A percentile compares a stretch with the other conserved stretches of the same genome.
Evolutionary conservation across 2,329 filamentous ascomycete species (phyloP).

Genomic region (Polychaeton citri): DNA sequence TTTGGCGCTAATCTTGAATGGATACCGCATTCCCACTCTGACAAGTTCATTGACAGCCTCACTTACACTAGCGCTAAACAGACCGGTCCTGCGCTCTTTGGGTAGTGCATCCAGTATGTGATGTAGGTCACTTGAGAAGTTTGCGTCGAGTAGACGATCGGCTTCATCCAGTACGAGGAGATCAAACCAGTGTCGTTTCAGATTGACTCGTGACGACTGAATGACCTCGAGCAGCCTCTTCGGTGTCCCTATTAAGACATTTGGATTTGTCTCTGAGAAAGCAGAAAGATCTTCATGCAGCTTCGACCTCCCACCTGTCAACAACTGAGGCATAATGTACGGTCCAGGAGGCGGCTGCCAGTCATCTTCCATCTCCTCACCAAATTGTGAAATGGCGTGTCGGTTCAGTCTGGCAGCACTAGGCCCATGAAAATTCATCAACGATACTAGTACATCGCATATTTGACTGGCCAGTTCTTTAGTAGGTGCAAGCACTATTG

Average conservation of each 20-base stretch:
- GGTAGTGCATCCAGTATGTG: slow-evolving; percentile 72
- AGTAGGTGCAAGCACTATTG: slow-evolving; percentile 85
- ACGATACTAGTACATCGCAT: slow-evolving; percentile 59
- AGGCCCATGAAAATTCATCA: slow-evolving; percentile 70
- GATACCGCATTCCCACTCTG: slow-evolving; percentile 80
- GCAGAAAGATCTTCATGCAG: slow-evolving; percentile 73
- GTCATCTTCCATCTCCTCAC: slow-evolving; percentile 23
- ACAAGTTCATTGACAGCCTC: slow-evolving; percentile 91
- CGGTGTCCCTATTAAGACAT: slow-evolving; percentile 80
- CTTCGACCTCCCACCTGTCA: slow-evolving; percentile 71
- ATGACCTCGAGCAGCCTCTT: slow-evolving; percentile 81
- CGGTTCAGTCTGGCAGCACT: slow-evolving; percentile 54
- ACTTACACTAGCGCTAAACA: slow-evolving; percentile 93
- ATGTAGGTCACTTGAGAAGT: slow-evolving; percentile 84
- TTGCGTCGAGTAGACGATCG: slow-evolving; percentile 80
- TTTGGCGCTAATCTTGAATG: slow-evolving; percentile 86
- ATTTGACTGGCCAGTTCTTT: slow-evolving; percentile 88
- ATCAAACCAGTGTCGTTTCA: slow-evolving; percentile 49
- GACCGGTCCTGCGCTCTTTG: slow-evolving; percentile 82
- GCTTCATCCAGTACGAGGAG: slow-evolving; percentile 88
- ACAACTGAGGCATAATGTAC: slow-evolving; percentile 68
- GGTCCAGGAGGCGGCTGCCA: slow-evolving; percentile 29
- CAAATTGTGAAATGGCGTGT: slow-evolving; percentile 25
- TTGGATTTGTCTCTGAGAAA: slow-evolving; percentile 75
- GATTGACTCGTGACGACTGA: slow-evolving; percentile 47